Conservation (phyloP, 2,329 filamentous ascomycete genomes). For the Phaeophleospora eucalypticola region DNA sequence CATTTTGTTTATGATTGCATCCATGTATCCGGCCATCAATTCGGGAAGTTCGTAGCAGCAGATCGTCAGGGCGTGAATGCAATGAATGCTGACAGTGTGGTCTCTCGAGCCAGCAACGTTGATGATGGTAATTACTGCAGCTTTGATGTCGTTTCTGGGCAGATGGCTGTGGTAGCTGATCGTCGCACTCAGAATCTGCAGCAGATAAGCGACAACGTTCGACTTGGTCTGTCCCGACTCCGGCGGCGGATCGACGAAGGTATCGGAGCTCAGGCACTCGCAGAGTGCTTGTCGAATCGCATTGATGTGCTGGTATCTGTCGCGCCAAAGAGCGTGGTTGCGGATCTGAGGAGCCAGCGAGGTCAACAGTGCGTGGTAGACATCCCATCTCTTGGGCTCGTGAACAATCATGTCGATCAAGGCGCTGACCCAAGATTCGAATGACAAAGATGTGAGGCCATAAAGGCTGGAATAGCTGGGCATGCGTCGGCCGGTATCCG, state of each 20-base stretch:
- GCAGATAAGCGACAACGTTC: slow-evolving; percentile 83
- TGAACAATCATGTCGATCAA: slow-evolving; percentile 15
- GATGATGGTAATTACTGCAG: slow-evolving; percentile 77
- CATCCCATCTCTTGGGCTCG: slow-evolving; percentile 17
- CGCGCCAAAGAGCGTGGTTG: slow-evolving; percentile 81
- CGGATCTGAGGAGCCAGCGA: slow-evolving; percentile 82
- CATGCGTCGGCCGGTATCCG: slow-evolving; percentile 1
- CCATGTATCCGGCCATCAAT: slow-evolving; percentile 79
- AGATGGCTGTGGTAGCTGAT: slow-evolving; percentile 88
- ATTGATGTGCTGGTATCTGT: slow-evolving; percentile 69
- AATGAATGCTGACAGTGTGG: slow-evolving; percentile 74
- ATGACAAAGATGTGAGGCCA: slow-evolving; percentile 15
- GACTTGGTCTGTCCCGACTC: slow-evolving; percentile 77
- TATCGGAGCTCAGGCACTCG: slow-evolving; percentile 73
- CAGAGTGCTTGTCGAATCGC: slow-evolving; percentile 72
- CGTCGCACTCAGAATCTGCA: slow-evolving; percentile 80
- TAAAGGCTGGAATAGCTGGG: slow-evolving; percentile 11
- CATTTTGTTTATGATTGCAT: slow-evolving; percentile 87
- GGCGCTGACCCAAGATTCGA: slow-evolving; percentile 16
- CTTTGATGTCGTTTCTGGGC: slow-evolving; percentile 78
- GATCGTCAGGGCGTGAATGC: slow-evolving; percentile 89
- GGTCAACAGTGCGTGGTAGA: slow-evolving; percentile 80
- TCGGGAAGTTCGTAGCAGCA: slow-evolving; percentile 92
- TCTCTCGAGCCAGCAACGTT: slow-evolving; percentile 60
- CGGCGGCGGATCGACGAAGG: slow-evolving; percentile 75